Conservation (phyloP, 164 flowering plant genomes). For the Houttuynia cordata region DNA sequence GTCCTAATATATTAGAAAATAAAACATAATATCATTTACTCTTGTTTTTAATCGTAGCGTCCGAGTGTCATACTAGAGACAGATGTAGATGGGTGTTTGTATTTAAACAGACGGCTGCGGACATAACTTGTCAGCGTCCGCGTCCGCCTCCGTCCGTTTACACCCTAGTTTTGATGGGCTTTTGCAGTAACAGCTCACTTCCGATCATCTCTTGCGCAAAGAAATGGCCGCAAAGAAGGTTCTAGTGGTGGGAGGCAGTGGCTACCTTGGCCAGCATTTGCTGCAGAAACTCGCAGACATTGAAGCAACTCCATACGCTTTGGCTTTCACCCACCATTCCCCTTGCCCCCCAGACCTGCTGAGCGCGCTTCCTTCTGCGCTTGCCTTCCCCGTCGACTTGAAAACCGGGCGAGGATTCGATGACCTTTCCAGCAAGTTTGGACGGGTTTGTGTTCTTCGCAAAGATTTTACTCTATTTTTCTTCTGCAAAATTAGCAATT, state of each 20-base stretch:
- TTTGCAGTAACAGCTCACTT: too few species aligned
- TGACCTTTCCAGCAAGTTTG: constrained; percentile 38
- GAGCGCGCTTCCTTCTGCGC: constrained; percentile 35
- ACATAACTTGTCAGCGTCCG: too few species aligned
- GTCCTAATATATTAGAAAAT: too few species aligned
- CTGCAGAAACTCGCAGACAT: constrained; percentile 31
- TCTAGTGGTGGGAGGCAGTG: constrained; percentile 80
- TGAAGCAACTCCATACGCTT: constrained; percentile 18
- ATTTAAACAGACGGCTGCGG: too few species aligned
- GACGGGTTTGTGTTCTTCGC: constrained; percentile 36
- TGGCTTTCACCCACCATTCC: constrained; percentile 64
- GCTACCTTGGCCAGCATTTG: constrained; percentile 88
- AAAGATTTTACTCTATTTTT: too few species aligned
- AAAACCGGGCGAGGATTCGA: constrained; percentile 50
- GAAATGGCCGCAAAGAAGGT: constrained; percentile 10
- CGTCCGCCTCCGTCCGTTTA: too few species aligned
- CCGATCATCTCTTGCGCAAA: too few species aligned
- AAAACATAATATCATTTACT: too few species aligned
- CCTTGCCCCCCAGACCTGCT: constrained; percentile 33
- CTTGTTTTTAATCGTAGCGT: too few species aligned
- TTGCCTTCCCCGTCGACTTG: constrained; percentile 53
- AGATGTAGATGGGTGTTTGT: too few species aligned
- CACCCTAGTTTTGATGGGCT: too few species aligned
- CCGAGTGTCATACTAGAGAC: too few species aligned
- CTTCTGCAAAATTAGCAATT: background rate